phyloP scores from a whole-genome alignment of 2,329 filamentous ascomycete genomes.

The Sclerotiophoma versabilis region DNA sequence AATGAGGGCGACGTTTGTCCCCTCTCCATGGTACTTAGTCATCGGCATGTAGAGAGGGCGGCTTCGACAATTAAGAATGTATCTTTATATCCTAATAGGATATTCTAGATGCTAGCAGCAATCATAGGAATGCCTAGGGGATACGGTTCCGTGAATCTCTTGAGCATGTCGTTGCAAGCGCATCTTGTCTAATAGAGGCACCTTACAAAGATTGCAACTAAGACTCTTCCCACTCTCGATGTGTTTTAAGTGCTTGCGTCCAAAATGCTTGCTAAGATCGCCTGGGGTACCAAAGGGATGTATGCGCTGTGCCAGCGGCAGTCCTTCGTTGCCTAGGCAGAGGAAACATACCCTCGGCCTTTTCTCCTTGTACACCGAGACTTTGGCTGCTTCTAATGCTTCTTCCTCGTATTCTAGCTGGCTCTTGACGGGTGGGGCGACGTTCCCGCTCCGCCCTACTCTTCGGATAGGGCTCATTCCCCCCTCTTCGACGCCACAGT shows the following conservation, averaged over 20 bases:
- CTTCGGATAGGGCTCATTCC: background rate
- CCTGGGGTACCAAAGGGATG: conserved; percentile 16
- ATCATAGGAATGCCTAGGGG: background rate
- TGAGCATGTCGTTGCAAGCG: conserved; percentile 7
- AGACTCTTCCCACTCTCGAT: conserved; percentile 2
- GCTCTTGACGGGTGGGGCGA: conserved; percentile 8
- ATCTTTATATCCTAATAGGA: background rate
- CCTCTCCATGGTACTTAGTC: background rate
- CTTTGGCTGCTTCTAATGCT: conserved; percentile 23
- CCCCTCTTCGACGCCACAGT: background rate
- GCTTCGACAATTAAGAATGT: background rate
- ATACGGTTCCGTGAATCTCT: conserved; percentile 11
- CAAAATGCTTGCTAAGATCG: conserved; percentile 25
- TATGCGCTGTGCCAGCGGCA: conserved; percentile 5
- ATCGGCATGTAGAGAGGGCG: background rate
- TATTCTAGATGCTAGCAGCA: background rate
- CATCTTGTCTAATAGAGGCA: conserved; percentile 11
- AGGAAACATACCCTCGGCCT: conserved; percentile 25
- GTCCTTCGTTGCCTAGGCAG: conserved; percentile 20
- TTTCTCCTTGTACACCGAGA: conserved; percentile 21
- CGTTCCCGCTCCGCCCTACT: background rate
- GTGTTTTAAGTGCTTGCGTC: conserved; percentile 17
- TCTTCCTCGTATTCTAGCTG: conserved; percentile 12
- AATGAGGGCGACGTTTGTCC: background rate
- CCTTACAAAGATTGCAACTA: conserved; percentile 15